phyloP scores from a whole-genome alignment of 2,329 filamentous ascomycete species.

The Capronia epimyces region DNA sequence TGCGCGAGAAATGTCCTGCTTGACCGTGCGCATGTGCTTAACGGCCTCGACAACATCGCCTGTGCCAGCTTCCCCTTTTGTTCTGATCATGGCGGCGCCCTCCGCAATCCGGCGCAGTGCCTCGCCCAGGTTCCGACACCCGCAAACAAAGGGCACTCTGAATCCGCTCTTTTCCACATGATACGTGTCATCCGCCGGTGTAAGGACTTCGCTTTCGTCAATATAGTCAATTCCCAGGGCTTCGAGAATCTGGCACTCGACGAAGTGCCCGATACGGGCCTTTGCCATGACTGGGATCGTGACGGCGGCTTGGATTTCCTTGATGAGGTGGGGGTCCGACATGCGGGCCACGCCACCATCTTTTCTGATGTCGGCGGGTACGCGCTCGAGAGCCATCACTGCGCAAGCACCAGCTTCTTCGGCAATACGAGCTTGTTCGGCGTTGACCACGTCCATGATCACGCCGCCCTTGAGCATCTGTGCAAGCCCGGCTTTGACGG shows the following conservation, averaged over 20 bases:
- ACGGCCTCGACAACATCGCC: slow-evolving; percentile 97
- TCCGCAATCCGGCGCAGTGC: slow-evolving; percentile 84
- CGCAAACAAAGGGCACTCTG: slow-evolving; percentile 87
- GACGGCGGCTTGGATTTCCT: slow-evolving; percentile 87
- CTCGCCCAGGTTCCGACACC: slow-evolving; percentile 89
- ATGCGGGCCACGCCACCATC: slow-evolving; percentile 94
- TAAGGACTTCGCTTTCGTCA: slow-evolving; percentile 95
- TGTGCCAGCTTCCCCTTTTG: slow-evolving; percentile 95
- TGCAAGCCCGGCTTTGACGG: slow-evolving; percentile 88
- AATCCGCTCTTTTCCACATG: slow-evolving; percentile 87
- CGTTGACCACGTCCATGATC: slow-evolving; percentile 98
- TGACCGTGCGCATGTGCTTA: slow-evolving; percentile 89
- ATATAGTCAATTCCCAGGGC: slow-evolving; percentile 95
- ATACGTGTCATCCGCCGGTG: slow-evolving; percentile 81
- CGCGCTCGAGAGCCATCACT: slow-evolving; percentile 97
- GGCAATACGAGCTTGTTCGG: slow-evolving; percentile 88
- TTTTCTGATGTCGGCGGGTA: slow-evolving; percentile 89
- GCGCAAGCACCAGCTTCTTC: slow-evolving; percentile 93
- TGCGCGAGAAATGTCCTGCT: slow-evolving; percentile 71
- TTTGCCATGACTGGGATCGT: slow-evolving; percentile 99
- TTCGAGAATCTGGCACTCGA: slow-evolving; percentile 97
- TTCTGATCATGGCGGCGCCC: slow-evolving; percentile 97
- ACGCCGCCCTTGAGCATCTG: slow-evolving; percentile 99
- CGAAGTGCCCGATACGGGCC: slow-evolving; percentile 93
- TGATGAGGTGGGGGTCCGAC: slow-evolving; percentile 92